Conservation (phyloP, 768 basidiomycete species). For the Postia placenta region DNA sequence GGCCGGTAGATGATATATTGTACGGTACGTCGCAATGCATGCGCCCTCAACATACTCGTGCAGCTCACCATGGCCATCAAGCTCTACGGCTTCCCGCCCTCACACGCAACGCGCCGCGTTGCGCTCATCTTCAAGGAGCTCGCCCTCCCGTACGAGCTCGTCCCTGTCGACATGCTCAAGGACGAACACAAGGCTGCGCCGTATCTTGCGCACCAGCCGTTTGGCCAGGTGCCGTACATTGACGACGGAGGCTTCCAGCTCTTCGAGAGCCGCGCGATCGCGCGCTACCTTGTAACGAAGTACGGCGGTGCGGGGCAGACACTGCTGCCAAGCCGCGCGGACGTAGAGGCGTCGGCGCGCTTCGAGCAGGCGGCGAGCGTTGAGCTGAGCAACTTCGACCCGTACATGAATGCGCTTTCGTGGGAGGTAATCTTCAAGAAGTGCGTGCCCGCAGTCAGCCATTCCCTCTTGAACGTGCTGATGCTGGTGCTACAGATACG, state of each 20-base stretch:
- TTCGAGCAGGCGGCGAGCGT: slow-evolving; percentile 36
- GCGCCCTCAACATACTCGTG: no score
- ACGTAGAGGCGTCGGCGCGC: slow-evolving; percentile 30
- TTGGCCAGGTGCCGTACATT: slow-evolving; percentile 59
- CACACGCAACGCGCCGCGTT: slow-evolving; percentile 47
- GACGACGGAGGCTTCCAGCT: slow-evolving; percentile 55
- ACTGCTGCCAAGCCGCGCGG: slow-evolving; percentile 38
- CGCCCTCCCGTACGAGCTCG: slow-evolving; percentile 46
- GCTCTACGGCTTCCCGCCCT: slow-evolving; percentile 27
- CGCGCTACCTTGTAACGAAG: slow-evolving; percentile 50
- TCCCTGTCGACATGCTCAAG: slow-evolving; percentile 35
- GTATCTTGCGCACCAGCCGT: slow-evolving; percentile 49
- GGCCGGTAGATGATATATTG: no score
- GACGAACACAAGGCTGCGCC: slow-evolving; percentile 39
- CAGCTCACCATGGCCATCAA: slow-evolving; percentile 28
- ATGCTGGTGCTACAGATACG: background rate
- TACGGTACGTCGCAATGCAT: background rate
- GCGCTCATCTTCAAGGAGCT: slow-evolving; percentile 48
- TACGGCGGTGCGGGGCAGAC: slow-evolving; percentile 38
- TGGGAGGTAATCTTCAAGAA: slow-evolving; percentile 43
- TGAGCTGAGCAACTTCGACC: slow-evolving; percentile 49
- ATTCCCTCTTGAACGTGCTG: background rate
- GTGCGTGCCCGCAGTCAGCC: slow-evolving; percentile 36
- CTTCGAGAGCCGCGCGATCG: slow-evolving; percentile 61
- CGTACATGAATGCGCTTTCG: slow-evolving; percentile 33